Base-by-base conservation (phyloP, 352 stramenopile species). In the Phytophthora pisi region DNA sequence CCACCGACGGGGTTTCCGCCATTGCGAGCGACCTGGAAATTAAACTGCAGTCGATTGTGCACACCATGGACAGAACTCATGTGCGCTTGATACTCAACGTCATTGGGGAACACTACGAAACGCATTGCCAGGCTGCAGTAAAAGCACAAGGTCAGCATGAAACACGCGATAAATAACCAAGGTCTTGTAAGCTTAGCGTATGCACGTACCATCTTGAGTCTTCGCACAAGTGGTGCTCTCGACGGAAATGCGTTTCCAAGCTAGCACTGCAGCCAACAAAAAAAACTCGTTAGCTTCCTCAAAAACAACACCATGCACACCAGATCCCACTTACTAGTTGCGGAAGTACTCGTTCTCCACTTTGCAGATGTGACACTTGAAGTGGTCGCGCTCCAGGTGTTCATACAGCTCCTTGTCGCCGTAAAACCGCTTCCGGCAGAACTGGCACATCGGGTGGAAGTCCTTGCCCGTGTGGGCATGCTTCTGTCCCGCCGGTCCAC, bases 351-450 rank as follows among this genome's bases (percentile, higher is more conserved):
- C 82, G 68, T 95, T 87, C 63, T 93, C 88, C 31, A 83, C 70
- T 57, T 93, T 92, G 84, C 90, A 97, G 18, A 97, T 79, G 57
- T 97, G 89, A 58, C 90, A 97, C 62, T 91, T 95, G 72, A 95
- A 97, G 61, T 97, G 90, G 57, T 97, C 87, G 47, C 90, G 90
- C 67, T 94, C 87, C 30, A 97, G 61, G 59, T 97, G 90, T 24
- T 93, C 80, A 57, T 94, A 95, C 53, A 97, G 77, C 50, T 96
- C 80, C 47, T 88, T 87, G 53, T 90, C 86, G 64, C 88, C 81
- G 53, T 97, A 97, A 60, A 91, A 97, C 2, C 89, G 86, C 24
- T 82, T 83, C 53, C 88, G 84, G 76, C 90, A 97, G 57, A 97
- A 97, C 63, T 96, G 86, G 56, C 90, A 97, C 71, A 93, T 89